Base-by-base conservation (phyloP, 148 eudicot genomes). In the Rhododendron mucronatum region DNA sequence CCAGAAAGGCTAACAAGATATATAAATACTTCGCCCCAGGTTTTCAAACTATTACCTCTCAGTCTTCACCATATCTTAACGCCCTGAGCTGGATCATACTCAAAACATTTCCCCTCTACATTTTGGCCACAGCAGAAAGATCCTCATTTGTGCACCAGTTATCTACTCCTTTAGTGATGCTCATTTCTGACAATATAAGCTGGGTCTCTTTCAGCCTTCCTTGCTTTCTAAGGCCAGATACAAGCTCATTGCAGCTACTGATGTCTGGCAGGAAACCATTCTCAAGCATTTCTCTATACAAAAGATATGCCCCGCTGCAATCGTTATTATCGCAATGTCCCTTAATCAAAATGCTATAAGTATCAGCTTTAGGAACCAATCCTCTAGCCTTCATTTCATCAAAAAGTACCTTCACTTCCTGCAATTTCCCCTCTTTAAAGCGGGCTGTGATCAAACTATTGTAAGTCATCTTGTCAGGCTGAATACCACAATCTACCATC, bases 401-500 rank as follows among this genome's bases (percentile, higher is more conserved):
- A 53, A 94, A 84, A 82, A 95, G 90, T 44, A 90, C 90, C 88
- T 73, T 87, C 16, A 91, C 94, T 85, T 93, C 87, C 50, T 90
- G 74, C 69, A 87, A 41, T 55, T 93, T 91, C 83, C 90, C 93
- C 33, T 88, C 89, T 86, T 90, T 92, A 41, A 95, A 87, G 23
- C 88, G 87, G 20, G 91, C 96, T 63, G 74, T 84, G 78, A 94
- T 95, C 87, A 96, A 89, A 87, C 93, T 91, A 88, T 95, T 92
- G 85, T 91, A 96, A 61, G 98, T 94, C 95, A 92, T 91, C 88
- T 84, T 93, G 88, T 96, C 95, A 69, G 87, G 90, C n/a, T 76
- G 87, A 69, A 93, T 85, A 35, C 95, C 90, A 81, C 59, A 85
- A 84, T 90, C 85, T 33, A 80, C 63, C 99, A 96, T 96, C 89